Evolutionary conservation across 73 alveolate genomes (phyloP).

Genomic region (Paramecium biaurelia): DNA sequence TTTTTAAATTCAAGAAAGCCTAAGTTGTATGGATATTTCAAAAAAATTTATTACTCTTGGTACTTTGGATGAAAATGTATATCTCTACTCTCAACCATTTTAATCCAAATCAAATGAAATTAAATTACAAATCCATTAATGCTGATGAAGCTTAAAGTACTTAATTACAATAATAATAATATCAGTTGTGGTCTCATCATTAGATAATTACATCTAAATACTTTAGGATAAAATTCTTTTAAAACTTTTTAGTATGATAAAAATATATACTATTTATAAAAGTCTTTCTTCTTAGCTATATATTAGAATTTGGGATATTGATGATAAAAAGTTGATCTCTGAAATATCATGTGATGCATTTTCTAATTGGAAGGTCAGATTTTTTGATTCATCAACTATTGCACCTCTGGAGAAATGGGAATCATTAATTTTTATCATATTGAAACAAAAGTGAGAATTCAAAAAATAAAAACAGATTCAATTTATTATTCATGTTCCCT

Average conservation of each 20-base stretch:
- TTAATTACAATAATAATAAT: neutral
- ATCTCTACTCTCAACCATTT: neutral
- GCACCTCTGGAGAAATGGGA: neutral
- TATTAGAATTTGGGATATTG: neutral
- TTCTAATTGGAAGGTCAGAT: neutral
- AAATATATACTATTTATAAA: too few species aligned
- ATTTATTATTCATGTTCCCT: neutral
- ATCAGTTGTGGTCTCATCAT: neutral
- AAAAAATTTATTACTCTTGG: neutral
- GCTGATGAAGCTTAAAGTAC: neutral
- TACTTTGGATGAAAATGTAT: constrained; percentile 29
- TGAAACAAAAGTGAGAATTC: neutral
- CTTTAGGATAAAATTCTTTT: too few species aligned
- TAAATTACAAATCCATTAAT: neutral
- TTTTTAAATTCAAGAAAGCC: neutral
- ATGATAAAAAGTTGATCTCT: neutral
- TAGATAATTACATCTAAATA: neutral
- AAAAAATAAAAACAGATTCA: neutral
- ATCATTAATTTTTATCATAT: neutral
- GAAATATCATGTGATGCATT: neutral
- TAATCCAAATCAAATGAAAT: neutral
- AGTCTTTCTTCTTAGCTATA: neutral
- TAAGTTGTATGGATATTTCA: neutral
- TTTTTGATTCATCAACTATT: neutral
- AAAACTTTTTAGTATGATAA: too few species aligned